Conservation (phyloP, 495 filamentous ascomycete genomes). For the Penicillium malachiteum region DNA sequence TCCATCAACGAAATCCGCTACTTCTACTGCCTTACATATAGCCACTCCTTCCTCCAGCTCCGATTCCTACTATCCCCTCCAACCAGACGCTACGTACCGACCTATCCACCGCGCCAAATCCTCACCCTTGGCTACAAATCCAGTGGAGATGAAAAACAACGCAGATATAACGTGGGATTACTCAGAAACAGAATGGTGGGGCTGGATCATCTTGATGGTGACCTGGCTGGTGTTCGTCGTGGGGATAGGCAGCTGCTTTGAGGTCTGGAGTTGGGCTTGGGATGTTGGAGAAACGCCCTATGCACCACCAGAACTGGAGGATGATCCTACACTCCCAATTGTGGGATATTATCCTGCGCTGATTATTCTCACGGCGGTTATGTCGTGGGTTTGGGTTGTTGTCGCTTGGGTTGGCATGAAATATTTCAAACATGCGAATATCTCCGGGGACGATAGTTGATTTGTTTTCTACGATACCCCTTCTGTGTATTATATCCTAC, state of each 20-base stretch:
- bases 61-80: conserved; percentile 64
- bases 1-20: conserved; percentile 14
- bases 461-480: conserved; percentile 3
- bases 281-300: conserved; percentile 96
- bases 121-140: conserved; percentile 54
- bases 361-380: conserved; percentile 86
- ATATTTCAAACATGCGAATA: conserved; percentile 96
- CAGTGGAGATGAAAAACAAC: conserved; percentile 37
- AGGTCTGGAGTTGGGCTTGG: conserved; percentile 99
- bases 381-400: conserved; percentile 99
- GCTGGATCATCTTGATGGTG: conserved; percentile 82
- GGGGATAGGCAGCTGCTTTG: conserved; percentile 92
- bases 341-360: conserved; percentile 95
- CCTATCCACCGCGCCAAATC: conserved; percentile 55
- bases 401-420: conserved; percentile 99
- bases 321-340: conserved; percentile 90
- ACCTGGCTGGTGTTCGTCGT: conserved; percentile 96
- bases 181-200: conserved; percentile 93
- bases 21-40: conserved; percentile 29
- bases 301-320: conserved; percentile 87
- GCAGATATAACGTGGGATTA: conserved; percentile 69
- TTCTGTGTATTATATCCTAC: conserved; percentile 1
- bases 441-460: conserved; percentile 57
- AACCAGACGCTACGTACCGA: conserved; percentile 32
- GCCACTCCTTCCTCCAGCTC: conserved; percentile 55